These are phyloP conservation scores for Aspergillaceae sp. DNA, from an alignment of 2,329 filamentous ascomycete species.

Conservation along the genomic window DNA sequence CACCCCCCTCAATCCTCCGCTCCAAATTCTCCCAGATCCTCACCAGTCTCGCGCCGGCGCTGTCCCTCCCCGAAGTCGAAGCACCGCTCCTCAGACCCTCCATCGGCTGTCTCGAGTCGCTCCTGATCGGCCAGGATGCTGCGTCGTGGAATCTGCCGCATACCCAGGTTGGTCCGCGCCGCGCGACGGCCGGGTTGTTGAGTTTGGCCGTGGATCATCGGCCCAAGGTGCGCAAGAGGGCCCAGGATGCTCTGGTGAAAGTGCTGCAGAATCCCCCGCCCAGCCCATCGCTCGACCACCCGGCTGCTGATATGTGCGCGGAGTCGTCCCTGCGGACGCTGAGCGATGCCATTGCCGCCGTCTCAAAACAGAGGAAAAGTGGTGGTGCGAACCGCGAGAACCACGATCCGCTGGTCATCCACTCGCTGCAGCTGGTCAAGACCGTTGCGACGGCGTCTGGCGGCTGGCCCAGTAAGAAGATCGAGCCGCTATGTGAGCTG, in stretches of 20 bases:
- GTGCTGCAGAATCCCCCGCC: constrained; percentile 80
- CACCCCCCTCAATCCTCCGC: constrained; percentile 77
- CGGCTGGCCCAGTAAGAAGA: constrained; percentile 94
- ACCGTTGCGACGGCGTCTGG: constrained; percentile 77
- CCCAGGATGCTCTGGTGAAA: constrained; percentile 77
- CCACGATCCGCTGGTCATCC: constrained; percentile 78
- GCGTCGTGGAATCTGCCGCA: constrained; percentile 79
- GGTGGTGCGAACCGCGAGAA: constrained; percentile 37
- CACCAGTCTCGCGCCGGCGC: constrained; percentile 70
- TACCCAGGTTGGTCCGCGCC: constrained; percentile 72
- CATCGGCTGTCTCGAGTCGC: constrained; percentile 87
- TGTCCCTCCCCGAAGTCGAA: constrained; percentile 72
- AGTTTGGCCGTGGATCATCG: constrained; percentile 76
- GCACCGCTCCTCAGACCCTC: constrained; percentile 78
- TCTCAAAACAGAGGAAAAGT: constrained; percentile 59
- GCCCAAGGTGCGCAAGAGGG: constrained; percentile 88
- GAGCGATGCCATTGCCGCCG: constrained; percentile 58
- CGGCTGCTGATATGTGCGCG: constrained; percentile 91
- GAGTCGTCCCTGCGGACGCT: constrained; percentile 78
- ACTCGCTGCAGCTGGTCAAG: constrained; percentile 86
- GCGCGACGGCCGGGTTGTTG: constrained; percentile 78
- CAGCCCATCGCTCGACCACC: constrained; percentile 86
- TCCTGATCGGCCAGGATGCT: constrained; percentile 80
- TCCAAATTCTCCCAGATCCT: constrained; percentile 95
- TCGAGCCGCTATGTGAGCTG: constrained; percentile 82